phyloP scores from a whole-genome alignment of 257 asterid species.

The Pogostemon cablin region DNA sequence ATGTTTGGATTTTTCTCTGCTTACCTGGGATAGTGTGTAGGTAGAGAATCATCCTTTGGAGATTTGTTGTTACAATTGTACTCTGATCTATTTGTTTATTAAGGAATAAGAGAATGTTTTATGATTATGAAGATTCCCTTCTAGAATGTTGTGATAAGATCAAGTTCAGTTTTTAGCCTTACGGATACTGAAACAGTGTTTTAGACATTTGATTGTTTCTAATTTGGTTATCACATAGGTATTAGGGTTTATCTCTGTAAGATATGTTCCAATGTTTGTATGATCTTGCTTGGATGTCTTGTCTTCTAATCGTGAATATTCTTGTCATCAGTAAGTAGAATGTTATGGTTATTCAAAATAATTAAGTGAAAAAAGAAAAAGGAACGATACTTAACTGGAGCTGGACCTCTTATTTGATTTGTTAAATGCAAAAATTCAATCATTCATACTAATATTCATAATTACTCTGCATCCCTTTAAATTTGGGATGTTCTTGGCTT shows the following conservation, averaged over 20 bases:
- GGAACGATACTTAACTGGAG: background rate
- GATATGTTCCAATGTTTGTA: no score
- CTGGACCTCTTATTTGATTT: background rate
- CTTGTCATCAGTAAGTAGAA: no score
- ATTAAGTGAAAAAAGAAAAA: no score
- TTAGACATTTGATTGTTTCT: no score
- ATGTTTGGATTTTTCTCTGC: no score
- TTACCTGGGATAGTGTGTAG: background rate
- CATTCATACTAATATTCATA: slow-evolving; percentile 3
- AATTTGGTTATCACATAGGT: no score
- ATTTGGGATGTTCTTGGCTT: background rate
- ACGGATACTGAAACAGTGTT: no score
- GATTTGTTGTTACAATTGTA: background rate
- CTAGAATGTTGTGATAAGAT: background rate
- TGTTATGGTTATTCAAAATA: no score
- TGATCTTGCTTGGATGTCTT: no score
- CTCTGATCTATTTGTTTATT: background rate
- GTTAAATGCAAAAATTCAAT: background rate
- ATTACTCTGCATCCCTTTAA: background rate
- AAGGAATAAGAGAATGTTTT: background rate
- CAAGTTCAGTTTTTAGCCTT: no score
- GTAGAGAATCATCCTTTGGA: background rate
- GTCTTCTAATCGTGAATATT: no score
- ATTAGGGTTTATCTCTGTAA: no score
- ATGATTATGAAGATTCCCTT: background rate